Evolutionary conservation across 2,329 filamentous ascomycete genomes (phyloP), one percentile per base, ranked within the genome.

Genomic region (Orbilia javanica): DNA sequence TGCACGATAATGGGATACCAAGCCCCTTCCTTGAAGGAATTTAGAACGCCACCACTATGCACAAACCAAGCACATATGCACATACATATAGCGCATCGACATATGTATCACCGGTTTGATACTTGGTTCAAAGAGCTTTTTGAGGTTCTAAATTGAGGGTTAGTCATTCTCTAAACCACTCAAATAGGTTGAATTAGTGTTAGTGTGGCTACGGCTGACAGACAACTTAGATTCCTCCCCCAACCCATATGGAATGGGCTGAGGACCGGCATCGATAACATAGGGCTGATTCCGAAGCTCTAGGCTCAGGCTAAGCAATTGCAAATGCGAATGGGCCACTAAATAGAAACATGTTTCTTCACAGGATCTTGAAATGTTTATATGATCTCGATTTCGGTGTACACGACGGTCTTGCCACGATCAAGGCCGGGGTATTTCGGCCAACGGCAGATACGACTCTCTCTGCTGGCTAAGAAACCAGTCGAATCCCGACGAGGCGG

Each of bases 1-100:
- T 25, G 20, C 20, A n/a, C 31, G 52, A 55, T 34, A 36, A 55
- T 55, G 8, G 29, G 18, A 60, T 60, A 60, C 55, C 55, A 39
- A 60, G 55, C 55, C 55, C 55, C 34, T n/a, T 34, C 11, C n/a
- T 8, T 60, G 55, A n/a, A n/a, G n/a, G 55, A 60, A 60, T 42
- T 31, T 2, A 20, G 34, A 42, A 60, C 34, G 55, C 53, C 53
- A 60, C 34, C 53, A 25, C 34, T 15, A 42, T 60, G 53, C 34
- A 60, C 15, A 6, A 5, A n/a, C 52, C n/a, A 3, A 3, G 39
- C 39, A 44, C 39, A 13, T 44, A 34, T n/a, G n/a, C n/a, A n/a
- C n/a, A n/a, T n/a, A n/a, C n/a, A n/a, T n/a, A n/a, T n/a, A n/a
- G n/a, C n/a, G n/a, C n/a, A n/a, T n/a, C n/a, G n/a, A n/a, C 27